Base-by-base conservation (phyloP, 129 eudicot species). In the Sambucus nigra region DNA sequence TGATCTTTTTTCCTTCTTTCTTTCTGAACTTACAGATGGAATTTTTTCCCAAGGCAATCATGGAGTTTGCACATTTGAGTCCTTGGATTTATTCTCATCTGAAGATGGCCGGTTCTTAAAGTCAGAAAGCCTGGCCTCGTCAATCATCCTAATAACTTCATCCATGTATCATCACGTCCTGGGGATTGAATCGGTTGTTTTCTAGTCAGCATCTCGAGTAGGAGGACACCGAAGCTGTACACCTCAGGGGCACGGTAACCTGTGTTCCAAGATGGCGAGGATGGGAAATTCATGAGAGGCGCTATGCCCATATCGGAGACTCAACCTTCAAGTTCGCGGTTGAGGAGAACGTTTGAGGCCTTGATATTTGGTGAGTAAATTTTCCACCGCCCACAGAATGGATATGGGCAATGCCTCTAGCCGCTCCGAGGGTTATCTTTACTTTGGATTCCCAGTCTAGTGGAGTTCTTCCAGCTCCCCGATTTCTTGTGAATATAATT, bases 211-310 rank as follows among this genome's bases (percentile, higher is more conserved):
- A 81, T 81, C 67, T 86, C 95, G 6, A 86, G 87, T 49, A 86
- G 69, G 65, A 86, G 67, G 24, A 86, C 89, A 7, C 95, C 95
- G 20, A 86, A 86, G 76, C 95, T 81, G 81, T 86, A 86, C 2
- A 86, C 79, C 68, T 86, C 95, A 0, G 95, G 95, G 13, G 95
- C 95, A 44, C 87, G 84, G 61, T 86, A 86, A 6, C 95, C 91
- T 22, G 70, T 73, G 20, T 77, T 80, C 14, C 87, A 79, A 25
- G 86, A 75, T 47, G 83, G 76, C 21, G 87, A 46, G 57, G 79
- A 48, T 5, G 92, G 95, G 68, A 59, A 57, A 79, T 78, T 81
- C 95, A 81, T 81, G 31, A 86, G 76, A 27, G 95, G 84, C 48
- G 95, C 79, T 55, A 86, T 51, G 53, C 91, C 95, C n/a, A 75